A percentile compares a stretch with the other conserved stretches of the same genome.
Evolutionary conservation across 78 protist species (phyloP).

Genomic region (Cavenderia fasciculata): DNA sequence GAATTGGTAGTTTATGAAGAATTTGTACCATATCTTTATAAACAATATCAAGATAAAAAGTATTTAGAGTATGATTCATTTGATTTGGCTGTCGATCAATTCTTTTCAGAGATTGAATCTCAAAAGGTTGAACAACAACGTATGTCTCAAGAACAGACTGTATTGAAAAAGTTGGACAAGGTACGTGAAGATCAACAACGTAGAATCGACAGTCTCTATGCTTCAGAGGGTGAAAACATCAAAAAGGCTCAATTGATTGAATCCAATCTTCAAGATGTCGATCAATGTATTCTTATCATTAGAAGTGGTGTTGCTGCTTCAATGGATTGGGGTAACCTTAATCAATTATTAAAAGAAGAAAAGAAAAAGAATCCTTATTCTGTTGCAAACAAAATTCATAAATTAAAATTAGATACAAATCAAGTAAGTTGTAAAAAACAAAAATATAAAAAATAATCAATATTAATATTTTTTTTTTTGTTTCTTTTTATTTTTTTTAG

Average conservation of each 20-base stretch:
- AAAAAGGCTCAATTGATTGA: constrained; percentile 87
- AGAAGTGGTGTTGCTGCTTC: constrained; percentile 68
- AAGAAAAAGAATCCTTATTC: constrained; percentile 77
- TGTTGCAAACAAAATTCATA: constrained; percentile 84
- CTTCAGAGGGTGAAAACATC: constrained; percentile 48
- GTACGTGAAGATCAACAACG: constrained; percentile 83
- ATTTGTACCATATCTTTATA: constrained; percentile 82
- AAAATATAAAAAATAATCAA: too few relatives aligned
- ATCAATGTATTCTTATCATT: constrained; percentile 80
- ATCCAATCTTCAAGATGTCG: constrained; percentile 74
- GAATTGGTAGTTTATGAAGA: constrained; percentile 80
- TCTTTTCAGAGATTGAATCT: constrained; percentile 87
- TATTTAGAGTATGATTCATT: constrained; percentile 79
- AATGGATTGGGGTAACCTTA: constrained; percentile 91
- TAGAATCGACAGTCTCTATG: constrained; percentile 80
- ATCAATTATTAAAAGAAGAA: constrained; percentile 40
- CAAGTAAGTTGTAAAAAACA: too few relatives aligned
- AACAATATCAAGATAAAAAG: constrained; percentile 33
- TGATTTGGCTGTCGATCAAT: constrained; percentile 92
- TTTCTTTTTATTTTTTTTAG: too few relatives aligned
- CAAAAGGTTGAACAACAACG: constrained; percentile 84
- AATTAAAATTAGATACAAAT: constrained; percentile 74
- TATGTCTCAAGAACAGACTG: constrained; percentile 71
- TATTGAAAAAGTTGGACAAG: constrained; percentile 83
- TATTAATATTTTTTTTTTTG: too few relatives aligned